Evolutionary conservation across 2,329 filamentous ascomycete species (phyloP).

Genomic region (Neospermospora avenae): DNA sequence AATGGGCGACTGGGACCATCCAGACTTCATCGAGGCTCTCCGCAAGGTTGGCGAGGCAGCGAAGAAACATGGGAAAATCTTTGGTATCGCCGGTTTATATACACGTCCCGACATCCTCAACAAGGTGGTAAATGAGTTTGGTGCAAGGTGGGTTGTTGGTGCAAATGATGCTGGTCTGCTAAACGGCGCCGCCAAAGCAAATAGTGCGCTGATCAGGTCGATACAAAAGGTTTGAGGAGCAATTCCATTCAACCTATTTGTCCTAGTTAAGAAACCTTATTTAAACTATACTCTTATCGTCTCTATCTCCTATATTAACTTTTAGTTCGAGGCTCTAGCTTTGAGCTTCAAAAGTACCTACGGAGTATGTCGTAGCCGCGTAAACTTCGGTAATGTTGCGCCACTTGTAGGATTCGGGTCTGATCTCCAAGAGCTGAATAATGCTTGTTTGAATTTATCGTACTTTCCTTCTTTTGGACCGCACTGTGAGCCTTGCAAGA

Average conservation of each 20-base stretch:
- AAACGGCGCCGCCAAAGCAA: not conserved
- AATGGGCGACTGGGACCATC: not conserved
- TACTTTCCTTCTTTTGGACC: slow-evolving; percentile 1
- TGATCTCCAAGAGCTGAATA: not conserved
- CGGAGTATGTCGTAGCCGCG: not conserved
- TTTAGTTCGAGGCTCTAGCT: not conserved
- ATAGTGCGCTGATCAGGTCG: not conserved
- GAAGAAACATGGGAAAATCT: not conserved
- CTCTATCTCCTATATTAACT: no score
- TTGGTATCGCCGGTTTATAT: not conserved
- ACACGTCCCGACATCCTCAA: not conserved
- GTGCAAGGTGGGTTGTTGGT: not conserved
- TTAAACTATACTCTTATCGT: no score
- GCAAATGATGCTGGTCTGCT: not conserved
- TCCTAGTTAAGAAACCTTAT: no score
- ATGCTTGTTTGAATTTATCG: slow-evolving; percentile 4
- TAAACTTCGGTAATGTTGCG: not conserved
- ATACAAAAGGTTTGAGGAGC: not conserved
- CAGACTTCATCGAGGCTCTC: not conserved
- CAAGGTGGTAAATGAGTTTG: not conserved
- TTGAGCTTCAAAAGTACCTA: not conserved
- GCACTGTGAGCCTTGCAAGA: not conserved
- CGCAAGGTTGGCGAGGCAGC: not conserved
- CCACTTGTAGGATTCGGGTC: not conserved
- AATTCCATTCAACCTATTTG: no score